These are phyloP conservation scores for Pestalotiopsis sp. DNA, from an alignment of 2,329 filamentous ascomycete species.

Conservation along the genomic window DNA sequence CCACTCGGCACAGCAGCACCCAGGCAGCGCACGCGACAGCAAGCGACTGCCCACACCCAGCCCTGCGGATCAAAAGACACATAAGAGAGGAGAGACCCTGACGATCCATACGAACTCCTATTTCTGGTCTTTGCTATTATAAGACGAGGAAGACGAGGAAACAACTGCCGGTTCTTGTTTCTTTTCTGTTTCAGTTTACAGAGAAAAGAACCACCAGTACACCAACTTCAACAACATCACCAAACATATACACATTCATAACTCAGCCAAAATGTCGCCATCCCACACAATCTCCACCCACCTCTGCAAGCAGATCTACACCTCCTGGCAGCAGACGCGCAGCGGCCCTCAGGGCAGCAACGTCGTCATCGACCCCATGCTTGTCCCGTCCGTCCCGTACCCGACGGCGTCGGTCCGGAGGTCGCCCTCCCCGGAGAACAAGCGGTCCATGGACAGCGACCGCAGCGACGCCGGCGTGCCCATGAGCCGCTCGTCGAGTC, in stretches of 20 bases:
- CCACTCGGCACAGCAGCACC: not conserved
- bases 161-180: not conserved
- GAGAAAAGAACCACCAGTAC: not conserved
- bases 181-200: not conserved
- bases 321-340: slow-evolving; percentile 58
- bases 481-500: slow-evolving; percentile 34
- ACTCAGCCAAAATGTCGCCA: slow-evolving; percentile 51
- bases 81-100: not conserved
- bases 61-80: not conserved
- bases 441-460: slow-evolving; percentile 52
- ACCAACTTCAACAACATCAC: not conserved
- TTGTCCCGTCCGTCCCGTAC: slow-evolving; percentile 27
- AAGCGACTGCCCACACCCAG: not conserved
- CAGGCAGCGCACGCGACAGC: slow-evolving; percentile 6
- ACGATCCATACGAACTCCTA: not conserved
- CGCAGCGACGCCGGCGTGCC: slow-evolving; percentile 35
- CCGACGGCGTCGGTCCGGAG: slow-evolving; percentile 24
- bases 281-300: slow-evolving; percentile 66
- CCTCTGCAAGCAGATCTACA: slow-evolving; percentile 62
- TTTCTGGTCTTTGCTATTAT: not conserved
- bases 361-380: slow-evolving; percentile 29
- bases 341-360: slow-evolving; percentile 33
- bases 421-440: slow-evolving; percentile 41
- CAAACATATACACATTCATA: not conserved
- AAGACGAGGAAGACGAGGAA: not conserved